Evolutionary conservation across 2,329 filamentous ascomycete genomes (phyloP), one percentile per base, ranked within the genome.

Genomic region (Tolypocladium tundrense): DNA sequence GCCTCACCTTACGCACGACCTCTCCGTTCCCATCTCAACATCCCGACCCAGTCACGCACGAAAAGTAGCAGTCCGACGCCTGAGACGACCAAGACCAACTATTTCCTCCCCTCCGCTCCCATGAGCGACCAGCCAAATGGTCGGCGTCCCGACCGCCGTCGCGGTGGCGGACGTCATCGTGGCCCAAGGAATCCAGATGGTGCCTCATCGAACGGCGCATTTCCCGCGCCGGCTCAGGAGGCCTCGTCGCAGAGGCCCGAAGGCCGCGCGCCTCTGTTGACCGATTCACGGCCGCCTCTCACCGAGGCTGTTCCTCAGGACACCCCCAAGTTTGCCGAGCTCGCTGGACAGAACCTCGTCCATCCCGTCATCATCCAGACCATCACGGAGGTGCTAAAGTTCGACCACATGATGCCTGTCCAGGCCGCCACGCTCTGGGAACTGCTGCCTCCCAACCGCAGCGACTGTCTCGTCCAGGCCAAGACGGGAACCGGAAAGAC

Each of bases 401-500:
- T 80, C 62, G 69, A 78, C 60, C 72, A 75, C 67, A 82, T 82
- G 80, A 80, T 78, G 59, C 78, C 79, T 14, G 80, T 83, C 2
- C 80, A 83, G 69, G 77, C 79, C 19, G 76, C 79, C 19, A 81
- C 79, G 3, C 70, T 83, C 14, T 68, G 72, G 59, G 72, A 75
- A 55, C 73, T 81, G 57, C 73, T 80, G 13, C 73, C 75, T n/a
- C 73, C 74, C 0, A 71, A 71, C 55, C 71, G 73, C 33, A 69
- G 65, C 55, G 80, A 82, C 66, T 76, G 84, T 59, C 76, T 95
- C 59, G 90, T 90, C 8, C 90, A 94, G 72, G 90, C 90, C 55
- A 92, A 88, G 75, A 95, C 90, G 1, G 90, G 90, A 63, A 95
- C 91, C 0, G 90, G 90, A 65, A 95, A 95, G 75, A 95, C 90